Percentiles rank a stretch among this genome's conserved stretches.
Conservation (phyloP, 345 rosid species). For the Linum usitatissimum region DNA sequence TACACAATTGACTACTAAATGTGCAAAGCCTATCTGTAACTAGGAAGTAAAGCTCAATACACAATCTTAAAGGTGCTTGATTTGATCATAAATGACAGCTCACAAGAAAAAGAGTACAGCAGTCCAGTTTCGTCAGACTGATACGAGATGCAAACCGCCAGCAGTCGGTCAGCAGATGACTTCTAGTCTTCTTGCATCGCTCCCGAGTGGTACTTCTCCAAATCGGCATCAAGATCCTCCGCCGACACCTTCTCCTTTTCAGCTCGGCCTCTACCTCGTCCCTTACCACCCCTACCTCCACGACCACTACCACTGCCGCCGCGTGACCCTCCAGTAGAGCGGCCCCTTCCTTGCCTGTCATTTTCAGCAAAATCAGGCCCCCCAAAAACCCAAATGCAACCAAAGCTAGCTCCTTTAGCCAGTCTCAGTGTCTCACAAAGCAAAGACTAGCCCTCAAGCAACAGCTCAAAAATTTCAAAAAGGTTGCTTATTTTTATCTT, state of each 20-base stretch:
- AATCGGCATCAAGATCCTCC: slow-evolving; percentile 51
- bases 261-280: slow-evolving; percentile 27
- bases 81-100: too few species aligned
- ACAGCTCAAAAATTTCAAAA: too few species aligned
- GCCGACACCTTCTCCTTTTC: slow-evolving; percentile 29
- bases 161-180: neutral
- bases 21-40: too few species aligned
- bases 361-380: neutral
- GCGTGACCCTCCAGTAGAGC: slow-evolving; percentile 29
- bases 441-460: neutral
- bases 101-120: too few species aligned
- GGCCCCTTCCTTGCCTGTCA: slow-evolving; percentile 24
- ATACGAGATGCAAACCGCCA: too few species aligned
- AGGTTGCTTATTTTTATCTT: too few species aligned
- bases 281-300: slow-evolving; percentile 22
- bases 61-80: too few species aligned
- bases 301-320: slow-evolving; percentile 11
- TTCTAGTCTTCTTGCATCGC: slow-evolving; percentile 4
- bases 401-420: neutral
- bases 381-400: neutral
- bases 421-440: neutral
- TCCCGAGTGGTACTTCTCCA: slow-evolving; percentile 46
- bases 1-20: too few species aligned
- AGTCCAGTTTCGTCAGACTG: too few species aligned
- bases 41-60: too few species aligned